Percentiles rank a stretch among this genome's conserved stretches.
Conservation (phyloP, 139 green algal genomes). For the Trebouxia sp. region DNA sequence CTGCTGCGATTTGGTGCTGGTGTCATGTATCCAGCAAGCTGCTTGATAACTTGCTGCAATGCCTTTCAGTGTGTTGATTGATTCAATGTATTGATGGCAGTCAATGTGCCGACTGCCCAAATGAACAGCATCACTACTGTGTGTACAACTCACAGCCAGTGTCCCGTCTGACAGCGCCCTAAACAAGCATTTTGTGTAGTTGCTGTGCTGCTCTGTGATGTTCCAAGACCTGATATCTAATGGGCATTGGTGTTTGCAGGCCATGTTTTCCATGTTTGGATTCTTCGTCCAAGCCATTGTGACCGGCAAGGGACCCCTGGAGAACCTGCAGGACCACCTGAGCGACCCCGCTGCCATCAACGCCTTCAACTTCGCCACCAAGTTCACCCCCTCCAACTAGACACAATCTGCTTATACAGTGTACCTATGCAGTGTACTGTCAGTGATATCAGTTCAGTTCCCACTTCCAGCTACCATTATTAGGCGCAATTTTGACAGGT, state of each 20-base stretch:
- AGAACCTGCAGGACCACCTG: constrained; percentile 67
- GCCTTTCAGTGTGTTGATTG: too few relatives aligned
- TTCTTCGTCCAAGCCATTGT: constrained; percentile 85
- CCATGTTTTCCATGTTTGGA: constrained; percentile 87
- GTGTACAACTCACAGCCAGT: too few relatives aligned
- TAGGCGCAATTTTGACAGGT: constrained; percentile 18
- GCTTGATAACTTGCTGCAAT: too few relatives aligned
- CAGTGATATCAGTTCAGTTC: not conserved
- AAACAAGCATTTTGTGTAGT: too few relatives aligned
- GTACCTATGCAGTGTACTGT: not conserved
- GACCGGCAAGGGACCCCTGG: constrained; percentile 57
- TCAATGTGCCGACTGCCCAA: too few relatives aligned
- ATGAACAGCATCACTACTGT: too few relatives aligned
- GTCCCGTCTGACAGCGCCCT: too few relatives aligned
- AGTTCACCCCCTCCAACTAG: constrained; percentile 50
- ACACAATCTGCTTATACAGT: too few relatives aligned
- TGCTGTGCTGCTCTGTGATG: not conserved
- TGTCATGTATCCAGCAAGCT: too few relatives aligned
- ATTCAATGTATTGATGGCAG: too few relatives aligned
- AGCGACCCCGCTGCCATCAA: constrained; percentile 76
- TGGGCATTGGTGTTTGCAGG: constrained; percentile 17
- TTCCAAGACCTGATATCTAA: not conserved
- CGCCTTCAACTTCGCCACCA: constrained; percentile 76
- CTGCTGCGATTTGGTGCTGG: too few relatives aligned
- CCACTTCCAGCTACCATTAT: not conserved